Evolutionary conservation across 2,329 filamentous ascomycete species (phyloP).

Genomic region (Pseudogymnoascus sp.): DNA sequence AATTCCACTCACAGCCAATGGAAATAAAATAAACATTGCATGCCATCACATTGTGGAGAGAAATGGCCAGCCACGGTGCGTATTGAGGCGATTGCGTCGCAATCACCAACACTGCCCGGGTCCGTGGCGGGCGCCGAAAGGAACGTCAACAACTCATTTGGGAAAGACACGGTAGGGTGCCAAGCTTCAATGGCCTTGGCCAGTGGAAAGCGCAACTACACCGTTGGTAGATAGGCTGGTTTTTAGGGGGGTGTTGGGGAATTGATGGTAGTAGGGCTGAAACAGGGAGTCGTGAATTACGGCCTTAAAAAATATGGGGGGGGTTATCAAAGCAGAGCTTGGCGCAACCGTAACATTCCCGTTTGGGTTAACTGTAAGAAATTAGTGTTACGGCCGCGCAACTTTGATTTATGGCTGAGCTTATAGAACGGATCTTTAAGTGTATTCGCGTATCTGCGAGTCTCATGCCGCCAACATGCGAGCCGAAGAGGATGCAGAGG

Average conservation of each 20-base stretch:
- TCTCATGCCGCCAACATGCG: background rate
- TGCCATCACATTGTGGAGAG: background rate
- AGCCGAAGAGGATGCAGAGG: background rate
- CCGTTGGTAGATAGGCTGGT: background rate
- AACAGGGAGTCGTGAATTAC: background rate
- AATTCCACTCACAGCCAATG: background rate
- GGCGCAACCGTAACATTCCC: background rate
- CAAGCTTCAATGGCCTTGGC: background rate
- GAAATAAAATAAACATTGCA: background rate
- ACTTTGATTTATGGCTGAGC: background rate
- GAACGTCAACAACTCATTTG: background rate
- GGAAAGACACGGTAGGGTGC: conserved; percentile 3
- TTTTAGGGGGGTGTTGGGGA: background rate
- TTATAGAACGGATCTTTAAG: background rate
- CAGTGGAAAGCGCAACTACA: background rate
- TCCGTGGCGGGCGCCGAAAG: background rate
- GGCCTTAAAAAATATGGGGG: background rate
- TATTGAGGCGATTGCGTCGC: background rate
- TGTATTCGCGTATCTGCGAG: background rate
- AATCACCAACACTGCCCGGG: background rate
- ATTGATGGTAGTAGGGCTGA: background rate
- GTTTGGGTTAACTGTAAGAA: background rate
- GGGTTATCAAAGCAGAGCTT: background rate
- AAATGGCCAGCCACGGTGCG: background rate
- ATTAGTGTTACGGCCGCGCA: background rate